Conservation (phyloP, 257 asterid genomes). For the Paulownia fortunei region DNA sequence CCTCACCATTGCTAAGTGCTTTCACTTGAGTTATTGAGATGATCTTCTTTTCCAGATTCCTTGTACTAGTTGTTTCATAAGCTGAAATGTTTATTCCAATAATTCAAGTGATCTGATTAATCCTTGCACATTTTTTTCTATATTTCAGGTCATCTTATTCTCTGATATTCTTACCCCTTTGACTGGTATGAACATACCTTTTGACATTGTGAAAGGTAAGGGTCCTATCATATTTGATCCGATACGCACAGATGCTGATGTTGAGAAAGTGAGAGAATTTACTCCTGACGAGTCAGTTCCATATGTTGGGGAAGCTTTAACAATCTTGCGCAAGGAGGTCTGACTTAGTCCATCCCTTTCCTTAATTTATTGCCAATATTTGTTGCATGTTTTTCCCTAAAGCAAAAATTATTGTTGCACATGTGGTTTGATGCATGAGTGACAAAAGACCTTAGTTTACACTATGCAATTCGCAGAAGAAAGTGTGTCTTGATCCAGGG, state of each 20-base stretch:
- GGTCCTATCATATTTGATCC: slow-evolving; percentile 98
- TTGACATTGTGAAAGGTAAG: slow-evolving; percentile 93
- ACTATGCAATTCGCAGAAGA: not conserved
- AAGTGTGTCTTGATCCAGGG: not conserved
- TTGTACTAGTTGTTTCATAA: not conserved
- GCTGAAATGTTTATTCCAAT: not conserved
- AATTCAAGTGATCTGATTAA: slow-evolving; percentile 19
- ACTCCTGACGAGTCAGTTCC: slow-evolving; percentile 91
- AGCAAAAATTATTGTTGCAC: not conserved
- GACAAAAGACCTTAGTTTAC: not conserved
- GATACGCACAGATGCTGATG: slow-evolving; percentile 63
- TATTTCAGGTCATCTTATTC: slow-evolving; percentile 89
- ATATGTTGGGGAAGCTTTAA: slow-evolving; percentile 93
- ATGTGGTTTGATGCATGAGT: not conserved
- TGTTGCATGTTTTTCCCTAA: not conserved
- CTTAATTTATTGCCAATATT: not conserved
- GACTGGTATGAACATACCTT: slow-evolving; percentile 97
- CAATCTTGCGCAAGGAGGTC: slow-evolving; percentile 94
- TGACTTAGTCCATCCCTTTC: slow-evolving; percentile 15
- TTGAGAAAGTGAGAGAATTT: slow-evolving; percentile 87
- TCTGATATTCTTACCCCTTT: slow-evolving; percentile 99
- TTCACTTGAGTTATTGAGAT: not conserved
- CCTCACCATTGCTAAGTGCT: not conserved
- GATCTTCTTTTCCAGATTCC: not conserved
- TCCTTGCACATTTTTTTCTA: slow-evolving; percentile 11